Percentiles rank a stretch among this genome's conserved stretches.
These are phyloP conservation scores for Amaranthus palmeri DNA, from an alignment of 148 eudicot genomes.

Conservation along the genomic window DNA sequence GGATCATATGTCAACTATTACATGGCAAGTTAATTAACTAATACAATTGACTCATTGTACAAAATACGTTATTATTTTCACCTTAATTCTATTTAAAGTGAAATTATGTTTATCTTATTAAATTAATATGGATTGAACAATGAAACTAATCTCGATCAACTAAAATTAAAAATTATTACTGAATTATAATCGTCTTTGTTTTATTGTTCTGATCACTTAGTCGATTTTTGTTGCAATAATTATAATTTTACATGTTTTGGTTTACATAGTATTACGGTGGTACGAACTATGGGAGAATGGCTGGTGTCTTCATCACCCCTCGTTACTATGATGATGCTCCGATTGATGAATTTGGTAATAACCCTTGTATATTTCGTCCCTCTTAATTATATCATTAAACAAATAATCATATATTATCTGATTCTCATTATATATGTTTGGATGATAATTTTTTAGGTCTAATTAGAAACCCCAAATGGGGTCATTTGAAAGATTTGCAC, in stretches of 20 bases:
- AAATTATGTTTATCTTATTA: no score
- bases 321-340: slow-evolving; percentile 99
- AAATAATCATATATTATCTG: not conserved
- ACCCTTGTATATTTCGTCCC: not conserved
- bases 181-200: no score
- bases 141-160: no score
- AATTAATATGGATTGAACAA: no score
- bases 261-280: slow-evolving; percentile 79
- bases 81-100: no score
- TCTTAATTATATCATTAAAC: not conserved
- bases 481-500: slow-evolving; percentile 82
- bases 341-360: slow-evolving; percentile 78
- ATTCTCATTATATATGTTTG: not conserved
- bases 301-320: slow-evolving; percentile 69
- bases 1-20: slow-evolving; percentile 81
- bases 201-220: no score
- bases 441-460: slow-evolving; percentile 37
- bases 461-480: slow-evolving; percentile 68
- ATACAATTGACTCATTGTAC: no score
- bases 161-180: no score
- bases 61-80: no score
- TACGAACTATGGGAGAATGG: slow-evolving; percentile 72
- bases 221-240: not conserved
- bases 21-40: slow-evolving; percentile 46
- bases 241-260: not conserved